Evolutionary conservation across 768 basidiomycete species (phyloP).

Genomic region (Boletus vinaceobasis): DNA sequence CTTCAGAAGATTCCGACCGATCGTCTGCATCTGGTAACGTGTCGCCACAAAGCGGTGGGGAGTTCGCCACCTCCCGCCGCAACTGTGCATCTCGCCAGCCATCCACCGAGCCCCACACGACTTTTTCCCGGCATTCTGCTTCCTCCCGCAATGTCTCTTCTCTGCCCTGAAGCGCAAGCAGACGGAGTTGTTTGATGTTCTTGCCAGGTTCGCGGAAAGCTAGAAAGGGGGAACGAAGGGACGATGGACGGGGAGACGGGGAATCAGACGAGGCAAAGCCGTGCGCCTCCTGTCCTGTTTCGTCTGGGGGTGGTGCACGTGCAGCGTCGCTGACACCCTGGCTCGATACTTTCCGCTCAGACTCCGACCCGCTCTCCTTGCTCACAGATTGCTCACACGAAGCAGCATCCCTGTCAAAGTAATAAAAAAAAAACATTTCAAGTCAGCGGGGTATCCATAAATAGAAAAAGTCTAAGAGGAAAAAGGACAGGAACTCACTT

Average conservation of each 20-base stretch:
- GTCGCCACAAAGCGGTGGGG: neutral
- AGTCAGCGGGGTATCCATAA: neutral
- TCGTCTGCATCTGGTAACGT: conserved; percentile 7
- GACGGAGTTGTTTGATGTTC: conserved; percentile 40
- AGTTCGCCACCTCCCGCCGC: neutral
- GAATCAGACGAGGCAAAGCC: neutral
- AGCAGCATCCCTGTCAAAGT: neutral
- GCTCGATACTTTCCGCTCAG: neutral
- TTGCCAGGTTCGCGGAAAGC: conserved; percentile 36
- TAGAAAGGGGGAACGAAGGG: conserved; percentile 13
- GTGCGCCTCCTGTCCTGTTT: neutral
- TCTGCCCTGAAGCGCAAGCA: conserved; percentile 45
- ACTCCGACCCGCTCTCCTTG: neutral
- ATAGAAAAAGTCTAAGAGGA: neutral
- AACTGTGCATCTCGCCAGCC: neutral
- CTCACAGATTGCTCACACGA: neutral
- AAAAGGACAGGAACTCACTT: neutral
- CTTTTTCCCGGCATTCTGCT: conserved; percentile 44
- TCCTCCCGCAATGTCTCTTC: conserved; percentile 37
- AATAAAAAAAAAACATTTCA: neutral
- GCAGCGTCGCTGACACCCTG: neutral
- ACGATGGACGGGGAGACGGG: neutral
- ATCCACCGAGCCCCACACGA: conserved; percentile 36
- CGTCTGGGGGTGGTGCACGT: neutral
- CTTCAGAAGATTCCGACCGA: neutral